Base-by-base conservation (phyloP, 2,329 filamentous ascomycete genomes). In the Colletotrichum sp. region DNA sequence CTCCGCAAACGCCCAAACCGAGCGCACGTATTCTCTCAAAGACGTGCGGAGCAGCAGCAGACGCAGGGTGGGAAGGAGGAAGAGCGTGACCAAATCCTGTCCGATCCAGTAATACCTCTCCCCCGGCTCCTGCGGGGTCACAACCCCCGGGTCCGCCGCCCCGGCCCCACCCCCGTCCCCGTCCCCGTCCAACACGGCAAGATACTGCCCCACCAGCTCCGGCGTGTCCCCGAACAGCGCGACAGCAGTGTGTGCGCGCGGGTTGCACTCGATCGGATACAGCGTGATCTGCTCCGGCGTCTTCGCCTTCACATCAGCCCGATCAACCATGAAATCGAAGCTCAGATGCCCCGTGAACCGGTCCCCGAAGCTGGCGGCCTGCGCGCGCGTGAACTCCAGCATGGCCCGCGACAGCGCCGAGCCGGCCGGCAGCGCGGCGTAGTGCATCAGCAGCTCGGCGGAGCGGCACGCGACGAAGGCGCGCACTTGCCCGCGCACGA, bases 251-350 rank as follows among this genome's bases (percentile, higher is more conserved):
- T 95, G 93, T 0, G 91, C 91, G 16, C 93, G 86, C 0, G 93
- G 93, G 72, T 95, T 95, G 80, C 93, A 95, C 80, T 95, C 93
- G 72, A 95, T 95, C 0, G 93, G 92, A 77, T 91, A 93, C 3
- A 95, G 81, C 6, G 12, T n/a, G 12, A 73, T n/a, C 39, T 76
- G 39, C 26, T 68, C 73, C 26, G 70, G 73, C 32, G 6, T 71
- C 70, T 6, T 77, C 68, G 0, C 78, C 32, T 78, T 87, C 79
- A 77, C 80, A 32, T 72, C 77, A 52, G 85, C 81, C 65, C 89
- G 85, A 64, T 91, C 88, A 4, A 94, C 89, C 78, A 95, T 85
- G 77, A 96, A 93, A 81, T 95, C 92, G 70, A 96, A 93, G 21
- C 90, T 93, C 36, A 96, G 82, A 81, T 96, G 95, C 0, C 94